Evolutionary conservation across 768 basidiomycete genomes (phyloP).

Genomic region (Phallus indusiatus): DNA sequence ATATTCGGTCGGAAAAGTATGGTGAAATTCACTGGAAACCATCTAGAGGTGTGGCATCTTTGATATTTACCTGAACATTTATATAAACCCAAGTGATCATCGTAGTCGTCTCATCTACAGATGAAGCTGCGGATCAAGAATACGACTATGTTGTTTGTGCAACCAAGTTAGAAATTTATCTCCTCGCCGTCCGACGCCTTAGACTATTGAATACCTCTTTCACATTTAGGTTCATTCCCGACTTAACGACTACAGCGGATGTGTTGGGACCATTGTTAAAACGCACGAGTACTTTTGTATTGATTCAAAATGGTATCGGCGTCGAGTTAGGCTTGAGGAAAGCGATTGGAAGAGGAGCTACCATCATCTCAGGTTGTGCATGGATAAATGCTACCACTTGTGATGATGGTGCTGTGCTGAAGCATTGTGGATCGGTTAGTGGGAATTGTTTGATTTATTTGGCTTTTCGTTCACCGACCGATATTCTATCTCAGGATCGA

Average conservation of each 20-base stretch:
- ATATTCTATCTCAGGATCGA: slow-evolving; percentile 14
- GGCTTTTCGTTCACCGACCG: background rate
- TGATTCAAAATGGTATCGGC: slow-evolving; percentile 28
- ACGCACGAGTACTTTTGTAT: slow-evolving; percentile 17
- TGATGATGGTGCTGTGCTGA: slow-evolving; percentile 18
- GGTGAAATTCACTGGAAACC: slow-evolving; percentile 12
- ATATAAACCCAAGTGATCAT: background rate
- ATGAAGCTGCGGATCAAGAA: slow-evolving; percentile 22
- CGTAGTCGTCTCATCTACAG: slow-evolving; percentile 13
- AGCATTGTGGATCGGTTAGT: slow-evolving; percentile 17
- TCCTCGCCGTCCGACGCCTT: background rate
- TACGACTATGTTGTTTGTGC: slow-evolving; percentile 20
- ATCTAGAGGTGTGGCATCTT: slow-evolving; percentile 5
- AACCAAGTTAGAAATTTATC: slow-evolving; percentile 15
- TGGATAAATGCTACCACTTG: slow-evolving; percentile 25
- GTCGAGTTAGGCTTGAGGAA: slow-evolving; percentile 18
- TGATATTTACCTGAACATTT: background rate
- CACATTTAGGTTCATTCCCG: slow-evolving; percentile 10
- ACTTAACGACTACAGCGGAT: slow-evolving; percentile 11
- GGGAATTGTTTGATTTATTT: background rate
- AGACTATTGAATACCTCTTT: background rate
- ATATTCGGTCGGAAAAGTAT: slow-evolving; percentile 7
- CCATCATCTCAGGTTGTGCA: slow-evolving; percentile 24
- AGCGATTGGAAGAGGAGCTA: slow-evolving; percentile 1
- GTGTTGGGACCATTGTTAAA: slow-evolving; percentile 20